Evolutionary conservation across 768 basidiomycete genomes (phyloP).

Genomic region (Macrocybe gigantea): DNA sequence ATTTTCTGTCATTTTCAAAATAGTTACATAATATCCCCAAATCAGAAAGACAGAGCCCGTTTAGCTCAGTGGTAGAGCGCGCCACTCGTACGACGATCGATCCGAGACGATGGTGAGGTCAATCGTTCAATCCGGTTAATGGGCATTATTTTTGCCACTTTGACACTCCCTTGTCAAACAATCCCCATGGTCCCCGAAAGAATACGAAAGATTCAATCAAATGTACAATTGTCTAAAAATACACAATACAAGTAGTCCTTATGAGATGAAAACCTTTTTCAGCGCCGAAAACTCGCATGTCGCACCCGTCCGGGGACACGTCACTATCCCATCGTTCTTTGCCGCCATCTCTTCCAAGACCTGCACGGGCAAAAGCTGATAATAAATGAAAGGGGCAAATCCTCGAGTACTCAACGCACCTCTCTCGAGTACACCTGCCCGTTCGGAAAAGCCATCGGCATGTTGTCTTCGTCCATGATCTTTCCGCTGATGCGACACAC

Average conservation of each 20-base stretch:
- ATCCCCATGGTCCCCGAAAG: no score
- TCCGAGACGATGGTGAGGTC: constrained; percentile 28
- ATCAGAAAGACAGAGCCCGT: constrained; percentile 22
- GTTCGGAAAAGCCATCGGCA: constrained; percentile 87
- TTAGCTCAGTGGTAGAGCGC: constrained; percentile 61
- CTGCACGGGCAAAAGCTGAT: constrained; percentile 31
- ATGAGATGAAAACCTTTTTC: constrained; percentile 90
- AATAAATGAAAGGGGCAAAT: neutral
- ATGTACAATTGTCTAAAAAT: no score
- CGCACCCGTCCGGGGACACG: constrained; percentile 71
- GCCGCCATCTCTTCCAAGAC: constrained; percentile 85
- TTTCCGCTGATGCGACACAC: constrained; percentile 88
- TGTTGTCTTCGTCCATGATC: constrained; percentile 93
- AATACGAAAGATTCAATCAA: no score
- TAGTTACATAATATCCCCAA: no score
- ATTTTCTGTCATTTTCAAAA: no score
- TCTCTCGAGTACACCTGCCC: constrained; percentile 93
- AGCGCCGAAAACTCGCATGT: constrained; percentile 60
- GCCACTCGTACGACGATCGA: constrained; percentile 38
- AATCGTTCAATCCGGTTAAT: constrained; percentile 34
- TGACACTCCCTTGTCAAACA: neutral
- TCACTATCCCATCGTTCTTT: constrained; percentile 73
- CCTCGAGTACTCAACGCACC: constrained; percentile 36
- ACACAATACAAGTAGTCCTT: constrained; percentile 11
- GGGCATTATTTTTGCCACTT: constrained; percentile 20